Percentiles rank a stretch among this genome's conserved stretches.
phyloP scores from a whole-genome alignment of 2,329 filamentous ascomycete genomes.

The Xylaria sp. region DNA sequence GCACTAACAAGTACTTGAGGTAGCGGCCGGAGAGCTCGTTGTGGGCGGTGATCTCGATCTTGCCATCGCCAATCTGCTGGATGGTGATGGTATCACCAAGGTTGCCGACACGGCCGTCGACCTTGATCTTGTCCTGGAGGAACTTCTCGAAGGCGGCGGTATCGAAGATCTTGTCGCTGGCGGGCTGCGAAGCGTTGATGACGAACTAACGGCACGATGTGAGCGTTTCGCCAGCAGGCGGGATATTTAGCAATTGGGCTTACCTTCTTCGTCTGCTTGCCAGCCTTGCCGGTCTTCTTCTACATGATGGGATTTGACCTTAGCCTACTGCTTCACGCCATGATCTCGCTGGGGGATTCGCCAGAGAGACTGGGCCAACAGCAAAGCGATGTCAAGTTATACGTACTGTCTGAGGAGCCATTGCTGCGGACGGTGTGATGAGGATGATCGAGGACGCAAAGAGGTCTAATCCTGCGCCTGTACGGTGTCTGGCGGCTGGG shows the following conservation, averaged over 20 bases:
- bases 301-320: constrained; percentile 66
- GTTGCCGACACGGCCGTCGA: constrained; percentile 97
- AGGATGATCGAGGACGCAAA: constrained; percentile 66
- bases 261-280: constrained; percentile 87
- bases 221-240: neutral
- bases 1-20: constrained; percentile 96
- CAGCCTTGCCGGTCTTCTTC: constrained; percentile 70
- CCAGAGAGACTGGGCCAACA: constrained; percentile 71
- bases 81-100: constrained; percentile 92
- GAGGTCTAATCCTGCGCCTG: constrained; percentile 61
- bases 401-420: constrained; percentile 92
- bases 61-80: constrained; percentile 90
- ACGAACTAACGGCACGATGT: constrained; percentile 70
- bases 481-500: constrained; percentile 14
- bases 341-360: constrained; percentile 47
- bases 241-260: constrained; percentile 29
- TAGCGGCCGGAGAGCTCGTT: constrained; percentile 98
- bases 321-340: constrained; percentile 94
- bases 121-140: constrained; percentile 99
- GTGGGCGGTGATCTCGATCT: constrained; percentile 97
- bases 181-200: constrained; percentile 99
- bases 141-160: constrained; percentile 99
- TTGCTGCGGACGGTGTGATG: constrained; percentile 53
- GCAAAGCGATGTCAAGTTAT: constrained; percentile 81
- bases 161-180: constrained; percentile 99